These are phyloP conservation scores for Cystobasidium slooffiae DNA, from an alignment of 1,284 basidiomycete genomes.

Conservation along the genomic window DNA sequence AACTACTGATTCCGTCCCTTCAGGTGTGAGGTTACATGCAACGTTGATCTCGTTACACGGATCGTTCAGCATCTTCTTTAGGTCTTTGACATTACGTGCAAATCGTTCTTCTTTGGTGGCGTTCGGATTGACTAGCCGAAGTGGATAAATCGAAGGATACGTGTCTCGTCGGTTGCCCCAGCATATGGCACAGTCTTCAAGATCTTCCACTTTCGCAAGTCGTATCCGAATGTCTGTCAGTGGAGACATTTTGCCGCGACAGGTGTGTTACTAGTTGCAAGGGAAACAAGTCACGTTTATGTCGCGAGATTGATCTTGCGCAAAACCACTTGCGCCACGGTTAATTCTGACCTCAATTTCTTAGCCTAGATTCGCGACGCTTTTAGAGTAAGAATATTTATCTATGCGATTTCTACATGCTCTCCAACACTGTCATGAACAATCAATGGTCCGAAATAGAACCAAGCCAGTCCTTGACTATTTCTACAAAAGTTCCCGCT, in stretches of 20 bases:
- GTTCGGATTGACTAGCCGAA: constrained; percentile 1
- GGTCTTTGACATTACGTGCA: constrained; percentile 13
- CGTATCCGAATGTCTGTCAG: constrained; percentile 24
- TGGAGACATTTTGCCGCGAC: not conserved
- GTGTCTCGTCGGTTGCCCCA: constrained; percentile 34
- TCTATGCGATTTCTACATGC: too few relatives aligned
- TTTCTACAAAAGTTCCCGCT: constrained; percentile 6
- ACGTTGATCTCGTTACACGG: constrained; percentile 18
- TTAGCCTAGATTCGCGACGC: too few relatives aligned
- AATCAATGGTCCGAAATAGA: too few relatives aligned
- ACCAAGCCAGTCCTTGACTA: not conserved
- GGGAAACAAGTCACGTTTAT: too few relatives aligned
- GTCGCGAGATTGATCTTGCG: too few relatives aligned
- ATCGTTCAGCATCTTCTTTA: constrained; percentile 3
- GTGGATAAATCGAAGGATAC: constrained; percentile 35
- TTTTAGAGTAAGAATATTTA: too few relatives aligned
- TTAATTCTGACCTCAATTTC: too few relatives aligned
- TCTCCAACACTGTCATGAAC: too few relatives aligned
- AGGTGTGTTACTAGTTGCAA: too few relatives aligned
- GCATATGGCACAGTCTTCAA: constrained; percentile 25
- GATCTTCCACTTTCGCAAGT: constrained; percentile 10
- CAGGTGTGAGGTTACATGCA: not conserved
- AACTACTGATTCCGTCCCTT: not conserved
- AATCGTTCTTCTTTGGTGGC: constrained; percentile 20
- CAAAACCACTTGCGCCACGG: too few relatives aligned